These are phyloP conservation scores for Isatis tinctoria DNA, from an alignment of 345 rosid species.

Conservation along the genomic window DNA sequence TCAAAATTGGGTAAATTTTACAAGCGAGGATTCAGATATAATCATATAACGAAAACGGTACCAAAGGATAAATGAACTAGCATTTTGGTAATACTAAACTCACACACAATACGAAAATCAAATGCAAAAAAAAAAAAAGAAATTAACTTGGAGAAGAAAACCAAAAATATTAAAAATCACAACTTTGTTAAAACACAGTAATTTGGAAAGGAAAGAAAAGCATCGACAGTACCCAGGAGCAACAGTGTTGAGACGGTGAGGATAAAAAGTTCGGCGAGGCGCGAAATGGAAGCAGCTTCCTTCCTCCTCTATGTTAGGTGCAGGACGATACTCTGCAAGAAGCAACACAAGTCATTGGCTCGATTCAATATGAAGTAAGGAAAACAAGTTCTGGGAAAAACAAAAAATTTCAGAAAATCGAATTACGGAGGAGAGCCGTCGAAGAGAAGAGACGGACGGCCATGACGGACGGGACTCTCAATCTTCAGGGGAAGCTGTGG, in stretches of 20 bases:
- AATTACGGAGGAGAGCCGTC: constrained; percentile 44
- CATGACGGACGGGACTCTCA: constrained; percentile 51
- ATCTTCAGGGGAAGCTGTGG: constrained; percentile 36
- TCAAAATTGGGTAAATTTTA: neutral
- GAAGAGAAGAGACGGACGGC: constrained; percentile 56
- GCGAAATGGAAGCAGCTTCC: constrained; percentile 34
- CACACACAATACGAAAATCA: neutral
- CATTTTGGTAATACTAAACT: neutral
- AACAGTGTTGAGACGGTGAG: constrained; percentile 33
- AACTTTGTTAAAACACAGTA: neutral
- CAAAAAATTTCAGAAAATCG: neutral
- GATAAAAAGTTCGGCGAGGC: constrained; percentile 35
- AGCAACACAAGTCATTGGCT: neutral
- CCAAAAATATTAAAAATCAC: neutral
- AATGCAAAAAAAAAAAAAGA: neutral
- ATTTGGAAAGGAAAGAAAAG: neutral
- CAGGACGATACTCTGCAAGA: constrained; percentile 47
- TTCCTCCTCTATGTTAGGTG: constrained; percentile 42
- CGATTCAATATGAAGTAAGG: neutral
- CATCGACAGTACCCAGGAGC: constrained; percentile 42
- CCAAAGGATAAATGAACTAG: neutral
- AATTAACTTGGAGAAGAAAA: neutral
- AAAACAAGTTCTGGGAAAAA: neutral
- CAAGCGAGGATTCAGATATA: neutral
- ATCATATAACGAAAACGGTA: neutral